A percentile compares a stretch with the other conserved stretches of the same genome.
Evolutionary conservation across 257 asterid genomes (phyloP).

Genomic region (Cruciata laevipes): DNA sequence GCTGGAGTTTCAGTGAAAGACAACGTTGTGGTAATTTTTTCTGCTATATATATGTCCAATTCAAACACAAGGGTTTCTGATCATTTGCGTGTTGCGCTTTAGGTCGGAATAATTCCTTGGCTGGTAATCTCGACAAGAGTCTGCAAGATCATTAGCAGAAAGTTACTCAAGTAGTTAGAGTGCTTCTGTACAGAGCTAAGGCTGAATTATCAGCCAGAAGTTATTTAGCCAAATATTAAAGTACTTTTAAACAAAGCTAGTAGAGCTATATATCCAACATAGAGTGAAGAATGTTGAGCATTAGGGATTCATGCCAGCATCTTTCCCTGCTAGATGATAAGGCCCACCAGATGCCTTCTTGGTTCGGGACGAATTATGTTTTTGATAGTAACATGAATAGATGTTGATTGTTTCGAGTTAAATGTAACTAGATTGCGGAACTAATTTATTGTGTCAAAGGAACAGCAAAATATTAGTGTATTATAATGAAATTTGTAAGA

Average conservation of each 20-base stretch:
- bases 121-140: background rate
- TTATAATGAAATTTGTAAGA: background rate
- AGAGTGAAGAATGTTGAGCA: background rate
- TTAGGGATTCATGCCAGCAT: too few relatives aligned
- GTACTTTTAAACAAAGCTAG: background rate
- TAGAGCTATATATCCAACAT: background rate
- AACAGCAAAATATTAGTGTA: too few relatives aligned
- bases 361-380: background rate
- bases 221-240: too few relatives aligned
- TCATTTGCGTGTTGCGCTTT: background rate
- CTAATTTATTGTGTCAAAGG: background rate
- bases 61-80: background rate
- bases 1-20: background rate
- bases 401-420: background rate
- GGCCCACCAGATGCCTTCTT: background rate
- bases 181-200: background rate
- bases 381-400: background rate
- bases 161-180: background rate
- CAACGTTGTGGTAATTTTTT: background rate
- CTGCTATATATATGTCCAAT: background rate
- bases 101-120: conserved; percentile 1
- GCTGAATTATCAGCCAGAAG: background rate
- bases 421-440: background rate
- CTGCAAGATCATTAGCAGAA: background rate
- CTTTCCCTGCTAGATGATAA: too few relatives aligned